Base-by-base conservation (phyloP, 2,329 filamentous ascomycete genomes). In the Cylindrodendrum hubeiense region DNA sequence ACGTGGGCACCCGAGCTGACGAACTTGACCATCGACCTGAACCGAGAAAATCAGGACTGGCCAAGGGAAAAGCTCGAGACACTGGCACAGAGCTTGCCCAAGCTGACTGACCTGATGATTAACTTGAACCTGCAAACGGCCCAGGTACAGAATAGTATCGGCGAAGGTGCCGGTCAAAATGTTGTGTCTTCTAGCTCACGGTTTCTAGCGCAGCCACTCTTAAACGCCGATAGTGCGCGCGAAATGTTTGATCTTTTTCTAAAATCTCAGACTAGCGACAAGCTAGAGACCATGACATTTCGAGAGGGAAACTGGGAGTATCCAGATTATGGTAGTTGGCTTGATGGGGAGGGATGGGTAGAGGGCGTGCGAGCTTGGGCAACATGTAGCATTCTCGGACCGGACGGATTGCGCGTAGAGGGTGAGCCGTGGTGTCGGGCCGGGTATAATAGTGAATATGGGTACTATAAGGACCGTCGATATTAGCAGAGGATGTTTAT, bases 21-120 rank as follows among this genome's bases (percentile, higher is more conserved):
- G 0, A 44, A 28, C 13, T 17, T 70, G 2, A 30, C 54, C 0
- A 60, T 70, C 2, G 65, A 69, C n/a, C 1, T 70, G 1, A 30
- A 62, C 2, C 54, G 60, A 0, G 26, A 21, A 1, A 22, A 51
- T 2, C 13, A 28, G 0, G n/a, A 24, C 2, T 65, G 57, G 57
- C 67, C 60, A 0, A 44, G 33, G 1, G 47, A 67, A 5, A 41
- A 60, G 13, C 54, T 69, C 8, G 55, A 57, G 2, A 33, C 28
- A 1, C 10, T 69, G 2, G 57, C 59, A 0, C 13, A 54, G 4
- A 51, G 10, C 9, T n/a, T 69, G 2, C 57, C 67, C 2, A 50
- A 57, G 1, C 28, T 69, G 8, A 51, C 3, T 1, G 41, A 50
- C 2, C 3, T 69, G 2, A 43, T 30, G 0, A 22, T 69, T 3